phyloP scores from a whole-genome alignment of 2,329 filamentous ascomycete genomes.

The Cladosporium sp. region DNA sequence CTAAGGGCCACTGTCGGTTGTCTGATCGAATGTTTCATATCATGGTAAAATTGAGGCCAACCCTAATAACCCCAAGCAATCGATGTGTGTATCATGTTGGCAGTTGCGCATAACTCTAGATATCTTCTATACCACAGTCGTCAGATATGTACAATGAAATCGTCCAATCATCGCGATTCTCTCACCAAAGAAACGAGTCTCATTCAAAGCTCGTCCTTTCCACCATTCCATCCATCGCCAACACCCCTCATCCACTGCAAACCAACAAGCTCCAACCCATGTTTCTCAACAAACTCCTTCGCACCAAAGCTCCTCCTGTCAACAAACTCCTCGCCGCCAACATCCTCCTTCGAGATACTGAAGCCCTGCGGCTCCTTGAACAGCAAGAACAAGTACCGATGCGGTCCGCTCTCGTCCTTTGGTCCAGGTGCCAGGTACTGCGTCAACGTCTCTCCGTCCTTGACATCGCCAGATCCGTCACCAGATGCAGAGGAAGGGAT shows the following conservation, averaged over 20 bases:
- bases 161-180: too few species aligned
- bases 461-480: conserved; percentile 4
- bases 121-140: too few species aligned
- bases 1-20: too few species aligned
- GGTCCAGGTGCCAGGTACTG: conserved; percentile 37
- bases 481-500: conserved; percentile 21
- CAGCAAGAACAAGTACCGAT: conserved; percentile 38
- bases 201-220: conserved; percentile 2
- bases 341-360: conserved; percentile 32
- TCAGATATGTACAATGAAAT: too few species aligned
- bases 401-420: conserved; percentile 39
- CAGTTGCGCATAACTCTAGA: neutral
- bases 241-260: conserved; percentile 41
- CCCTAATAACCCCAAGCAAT: neutral
- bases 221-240: conserved; percentile 38
- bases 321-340: conserved; percentile 40
- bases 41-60: neutral
- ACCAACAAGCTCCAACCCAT: conserved; percentile 35
- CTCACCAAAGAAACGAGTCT: too few species aligned
- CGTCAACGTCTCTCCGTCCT: conserved; percentile 31
- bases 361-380: conserved; percentile 32
- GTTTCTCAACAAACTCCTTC: conserved; percentile 39
- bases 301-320: conserved; percentile 36
- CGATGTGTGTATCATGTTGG: neutral
- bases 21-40: too few species aligned